These are phyloP conservation scores for Colletotrichum sp. DNA, from an alignment of 2,329 filamentous ascomycete species.

Conservation along the genomic window DNA sequence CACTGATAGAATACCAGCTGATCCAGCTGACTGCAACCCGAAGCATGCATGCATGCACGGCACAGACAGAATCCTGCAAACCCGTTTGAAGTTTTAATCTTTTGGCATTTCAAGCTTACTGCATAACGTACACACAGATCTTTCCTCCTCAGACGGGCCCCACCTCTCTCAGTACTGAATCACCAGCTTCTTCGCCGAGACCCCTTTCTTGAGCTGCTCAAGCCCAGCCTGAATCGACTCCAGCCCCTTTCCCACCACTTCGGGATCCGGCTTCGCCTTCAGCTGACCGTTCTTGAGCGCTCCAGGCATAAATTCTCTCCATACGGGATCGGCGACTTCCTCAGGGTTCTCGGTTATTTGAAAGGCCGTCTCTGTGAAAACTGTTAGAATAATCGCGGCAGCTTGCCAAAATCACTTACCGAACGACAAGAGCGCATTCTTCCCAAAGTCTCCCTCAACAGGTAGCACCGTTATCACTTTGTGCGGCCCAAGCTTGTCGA, in stretches of 20 bases:
- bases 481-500: background rate
- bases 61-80: background rate
- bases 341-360: background rate
- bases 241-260: background rate
- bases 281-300: background rate
- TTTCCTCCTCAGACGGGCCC: background rate
- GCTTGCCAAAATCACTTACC: background rate
- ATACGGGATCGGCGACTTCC: background rate
- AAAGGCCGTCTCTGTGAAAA: background rate
- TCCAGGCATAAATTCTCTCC: background rate
- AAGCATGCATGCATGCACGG: background rate
- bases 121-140: background rate
- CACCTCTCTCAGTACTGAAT: background rate
- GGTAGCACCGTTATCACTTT: background rate
- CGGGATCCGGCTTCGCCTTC: background rate
- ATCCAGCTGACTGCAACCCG: background rate
- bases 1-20: background rate
- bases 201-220: background rate
- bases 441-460: background rate
- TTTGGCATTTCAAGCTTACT: background rate
- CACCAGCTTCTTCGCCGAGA: background rate
- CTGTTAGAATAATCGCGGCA: rapidly evolving
- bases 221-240: background rate
- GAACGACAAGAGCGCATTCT: background rate
- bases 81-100: background rate